Base-by-base conservation (phyloP, 495 filamentous ascomycete genomes). In the Xylaria acuta region DNA sequence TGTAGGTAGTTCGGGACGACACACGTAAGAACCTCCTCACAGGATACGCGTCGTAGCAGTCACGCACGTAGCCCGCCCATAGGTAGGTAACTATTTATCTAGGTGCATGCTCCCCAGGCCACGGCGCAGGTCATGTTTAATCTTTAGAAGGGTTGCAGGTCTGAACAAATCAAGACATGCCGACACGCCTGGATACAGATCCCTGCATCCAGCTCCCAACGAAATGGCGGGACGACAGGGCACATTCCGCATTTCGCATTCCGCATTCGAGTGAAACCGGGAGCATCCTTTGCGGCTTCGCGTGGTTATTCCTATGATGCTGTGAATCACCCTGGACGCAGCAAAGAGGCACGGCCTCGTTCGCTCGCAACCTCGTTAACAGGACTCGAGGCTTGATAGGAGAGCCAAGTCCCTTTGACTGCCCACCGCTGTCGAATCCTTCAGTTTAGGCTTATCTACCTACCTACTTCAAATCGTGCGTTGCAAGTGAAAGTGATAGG, bases 161-260 rank as follows among this genome's bases (percentile, higher is more conserved):
- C 32, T 7, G 62, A 53, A 53, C 30, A 25, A 51, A 40, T 9
- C 14, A 45, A 45, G 45, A 38, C 64, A 53, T 38, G 45, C n/a
- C 43, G 18, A 32, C 12, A 22, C 27, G 22, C 1, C 20, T 43
- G 16, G 25, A 32, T n/a, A 49, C 41, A 16, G 63, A 65, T 47
- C 63, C 63, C 63, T 65, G 63, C 63, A 45, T 45, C 63, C 41
- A 64, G 62, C 62, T 64, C 62, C 38, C 20, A n/a, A 41, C 36
- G 62, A 64, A n/a, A 32, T 14, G 40, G 14, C 36, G 62, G 62
- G 32, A 43, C 12, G 43, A 38, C 64, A 34, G 30, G 64, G 45
- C 41, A 9, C 7, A 49, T 66, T 38, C 30, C 45, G n/a, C 43
- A 49, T 66, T 38, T 36, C 45, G n/a, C 43, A 38, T 51, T 67